Conservation (phyloP, 2,329 filamentous ascomycete species). For the Apiospora arundinis region DNA sequence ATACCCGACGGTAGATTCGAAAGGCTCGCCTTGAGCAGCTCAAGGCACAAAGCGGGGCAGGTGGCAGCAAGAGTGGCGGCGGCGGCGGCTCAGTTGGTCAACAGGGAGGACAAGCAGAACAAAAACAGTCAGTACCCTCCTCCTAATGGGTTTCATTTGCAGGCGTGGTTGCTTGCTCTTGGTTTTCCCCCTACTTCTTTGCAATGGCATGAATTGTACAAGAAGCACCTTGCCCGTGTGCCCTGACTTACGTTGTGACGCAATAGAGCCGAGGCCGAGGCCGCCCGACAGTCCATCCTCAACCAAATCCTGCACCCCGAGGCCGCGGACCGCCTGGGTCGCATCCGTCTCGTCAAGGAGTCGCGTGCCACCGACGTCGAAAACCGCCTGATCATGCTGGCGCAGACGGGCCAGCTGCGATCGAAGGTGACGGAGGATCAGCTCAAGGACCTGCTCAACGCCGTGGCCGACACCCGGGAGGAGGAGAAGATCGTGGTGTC, state of each 20-base stretch:
- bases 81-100: constrained; percentile 54
- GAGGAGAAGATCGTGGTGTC: constrained; percentile 88
- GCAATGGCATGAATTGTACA: background rate
- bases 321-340: constrained; percentile 88
- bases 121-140: constrained; percentile 63
- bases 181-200: background rate
- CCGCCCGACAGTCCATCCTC: constrained; percentile 78
- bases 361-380: constrained; percentile 89
- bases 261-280: constrained; percentile 58
- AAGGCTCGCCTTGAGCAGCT: constrained; percentile 93
- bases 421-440: constrained; percentile 90
- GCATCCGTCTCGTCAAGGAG: constrained; percentile 95
- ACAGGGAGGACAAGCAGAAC: constrained; percentile 58
- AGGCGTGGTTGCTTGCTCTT: background rate
- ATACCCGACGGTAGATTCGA: constrained; percentile 68
- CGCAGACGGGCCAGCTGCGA: constrained; percentile 84
- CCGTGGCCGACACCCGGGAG: constrained; percentile 76
- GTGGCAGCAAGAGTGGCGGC: constrained; percentile 52
- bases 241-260: background rate
- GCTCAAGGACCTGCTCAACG: constrained; percentile 88
- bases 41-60: constrained; percentile 70
- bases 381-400: constrained; percentile 90
- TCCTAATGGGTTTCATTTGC: background rate
- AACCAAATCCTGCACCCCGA: constrained; percentile 94
- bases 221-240: background rate